These are phyloP conservation scores for Phytophthora palmivora DNA, from an alignment of 352 stramenopile species.

Conservation along the genomic window DNA sequence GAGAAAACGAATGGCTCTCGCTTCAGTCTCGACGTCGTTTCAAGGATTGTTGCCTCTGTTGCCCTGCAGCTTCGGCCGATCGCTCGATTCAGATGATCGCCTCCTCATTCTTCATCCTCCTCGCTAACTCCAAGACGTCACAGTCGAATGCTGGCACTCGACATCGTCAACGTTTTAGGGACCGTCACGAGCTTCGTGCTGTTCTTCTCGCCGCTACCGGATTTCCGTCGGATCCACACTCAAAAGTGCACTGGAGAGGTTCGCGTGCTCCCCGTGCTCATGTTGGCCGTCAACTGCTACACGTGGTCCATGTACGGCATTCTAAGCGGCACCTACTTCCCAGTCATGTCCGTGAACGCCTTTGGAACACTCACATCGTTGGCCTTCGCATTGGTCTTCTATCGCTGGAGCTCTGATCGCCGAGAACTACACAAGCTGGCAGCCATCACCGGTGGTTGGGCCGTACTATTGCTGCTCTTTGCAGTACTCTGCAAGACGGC, in stretches of 20 bases:
- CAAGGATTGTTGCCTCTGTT: no score
- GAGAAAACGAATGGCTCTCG: constrained; percentile 27
- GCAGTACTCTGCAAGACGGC: constrained; percentile 24
- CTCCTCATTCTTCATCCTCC: constrained; percentile 15
- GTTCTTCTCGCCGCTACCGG: constrained; percentile 36
- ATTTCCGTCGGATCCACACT: constrained; percentile 41
- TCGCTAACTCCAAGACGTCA: not conserved
- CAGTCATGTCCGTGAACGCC: constrained; percentile 39
- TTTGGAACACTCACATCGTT: constrained; percentile 37
- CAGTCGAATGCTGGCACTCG: constrained; percentile 26
- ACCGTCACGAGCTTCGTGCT: constrained; percentile 36
- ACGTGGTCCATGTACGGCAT: constrained; percentile 38
- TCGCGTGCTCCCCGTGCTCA: constrained; percentile 37
- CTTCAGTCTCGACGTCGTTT: not conserved
- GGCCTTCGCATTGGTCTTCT: constrained; percentile 38
- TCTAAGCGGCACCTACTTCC: constrained; percentile 35
- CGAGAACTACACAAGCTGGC: constrained; percentile 28
- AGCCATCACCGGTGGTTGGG: not conserved
- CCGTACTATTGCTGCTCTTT: constrained; percentile 19
- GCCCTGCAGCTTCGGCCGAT: not conserved
- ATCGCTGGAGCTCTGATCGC: constrained; percentile 34
- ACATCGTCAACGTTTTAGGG: constrained; percentile 27
- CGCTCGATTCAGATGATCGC: constrained; percentile 2
- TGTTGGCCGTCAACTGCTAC: constrained; percentile 43
- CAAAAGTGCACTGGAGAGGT: constrained; percentile 38